phyloP scores from a whole-genome alignment of 768 basidiomycete genomes.

The Mycena albidolilacea region DNA sequence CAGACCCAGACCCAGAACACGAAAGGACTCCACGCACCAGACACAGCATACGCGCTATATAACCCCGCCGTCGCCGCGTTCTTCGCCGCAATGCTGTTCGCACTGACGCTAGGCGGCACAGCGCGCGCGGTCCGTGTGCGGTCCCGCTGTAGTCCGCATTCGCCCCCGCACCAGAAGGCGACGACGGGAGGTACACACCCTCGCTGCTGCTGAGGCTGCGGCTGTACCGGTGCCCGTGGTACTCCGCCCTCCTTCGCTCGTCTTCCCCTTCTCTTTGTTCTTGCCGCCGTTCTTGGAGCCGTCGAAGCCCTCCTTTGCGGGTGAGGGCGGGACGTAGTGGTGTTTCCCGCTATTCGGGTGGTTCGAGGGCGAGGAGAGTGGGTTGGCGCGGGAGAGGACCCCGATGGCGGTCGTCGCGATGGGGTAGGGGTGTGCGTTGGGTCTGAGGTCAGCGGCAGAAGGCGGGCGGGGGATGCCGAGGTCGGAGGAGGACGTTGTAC shows the following conservation, averaged over 20 bases:
- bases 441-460: slow-evolving; percentile 39
- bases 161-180: background rate
- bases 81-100: slow-evolving; percentile 34
- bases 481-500: background rate
- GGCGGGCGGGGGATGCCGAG: background rate
- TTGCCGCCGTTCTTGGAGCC: background rate
- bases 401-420: slow-evolving; percentile 86
- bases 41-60: background rate
- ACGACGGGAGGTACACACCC: slow-evolving; percentile 26
- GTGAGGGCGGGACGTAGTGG: slow-evolving; percentile 61
- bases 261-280: background rate
- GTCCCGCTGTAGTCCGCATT: background rate
- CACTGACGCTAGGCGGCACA: slow-evolving; percentile 32
- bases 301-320: background rate
- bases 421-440: slow-evolving; percentile 85
- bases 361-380: slow-evolving; percentile 53
- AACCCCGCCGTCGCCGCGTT: background rate
- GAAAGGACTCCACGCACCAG: background rate
- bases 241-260: background rate
- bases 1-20: no score
- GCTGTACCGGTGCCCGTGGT: slow-evolving; percentile 32
- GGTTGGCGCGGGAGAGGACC: slow-evolving; percentile 73
- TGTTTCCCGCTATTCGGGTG: slow-evolving; percentile 40
- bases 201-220: slow-evolving; percentile 38
- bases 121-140: slow-evolving; percentile 31